Evolutionary conservation across 441 rosid species (phyloP).

Genomic region (Adansonia gregorii): DNA sequence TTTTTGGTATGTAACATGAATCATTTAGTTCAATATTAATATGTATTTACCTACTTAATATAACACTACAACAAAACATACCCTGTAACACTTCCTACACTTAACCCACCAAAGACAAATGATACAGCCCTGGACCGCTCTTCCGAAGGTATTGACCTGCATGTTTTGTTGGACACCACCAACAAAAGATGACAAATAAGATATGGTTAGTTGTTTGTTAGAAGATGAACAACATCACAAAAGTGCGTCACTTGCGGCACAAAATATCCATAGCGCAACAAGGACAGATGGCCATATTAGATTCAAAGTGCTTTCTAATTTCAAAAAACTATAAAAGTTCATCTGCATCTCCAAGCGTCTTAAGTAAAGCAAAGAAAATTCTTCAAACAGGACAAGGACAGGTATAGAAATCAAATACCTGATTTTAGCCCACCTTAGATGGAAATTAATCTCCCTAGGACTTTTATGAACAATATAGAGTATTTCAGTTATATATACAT

Average conservation of each 20-base stretch:
- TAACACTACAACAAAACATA: conserved; percentile 43
- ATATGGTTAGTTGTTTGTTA: conserved; percentile 17
- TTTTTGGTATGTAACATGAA: conserved; percentile 5
- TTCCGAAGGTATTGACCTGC: conserved; percentile 85
- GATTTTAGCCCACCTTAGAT: background rate
- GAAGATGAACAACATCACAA: conserved; percentile 14
- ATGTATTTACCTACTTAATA: conserved; percentile 24
- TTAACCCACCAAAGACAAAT: conserved; percentile 90
- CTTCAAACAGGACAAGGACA: background rate
- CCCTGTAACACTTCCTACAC: conserved; percentile 94
- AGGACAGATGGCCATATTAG: background rate
- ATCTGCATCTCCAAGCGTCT: background rate
- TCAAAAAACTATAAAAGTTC: conserved; percentile 8
- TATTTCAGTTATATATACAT: no score
- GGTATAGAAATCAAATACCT: background rate
- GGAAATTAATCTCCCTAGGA: background rate
- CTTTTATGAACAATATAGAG: background rate
- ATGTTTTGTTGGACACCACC: conserved; percentile 28
- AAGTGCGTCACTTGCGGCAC: conserved; percentile 13
- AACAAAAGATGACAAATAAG: conserved; percentile 30
- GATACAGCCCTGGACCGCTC: conserved; percentile 95
- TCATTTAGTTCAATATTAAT: conserved; percentile 23
- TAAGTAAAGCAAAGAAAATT: background rate
- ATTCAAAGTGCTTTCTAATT: conserved; percentile 4
- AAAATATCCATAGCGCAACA: background rate